These are phyloP conservation scores for Agrostemma githago DNA, from an alignment of 148 eudicot species.

Conservation along the genomic window DNA sequence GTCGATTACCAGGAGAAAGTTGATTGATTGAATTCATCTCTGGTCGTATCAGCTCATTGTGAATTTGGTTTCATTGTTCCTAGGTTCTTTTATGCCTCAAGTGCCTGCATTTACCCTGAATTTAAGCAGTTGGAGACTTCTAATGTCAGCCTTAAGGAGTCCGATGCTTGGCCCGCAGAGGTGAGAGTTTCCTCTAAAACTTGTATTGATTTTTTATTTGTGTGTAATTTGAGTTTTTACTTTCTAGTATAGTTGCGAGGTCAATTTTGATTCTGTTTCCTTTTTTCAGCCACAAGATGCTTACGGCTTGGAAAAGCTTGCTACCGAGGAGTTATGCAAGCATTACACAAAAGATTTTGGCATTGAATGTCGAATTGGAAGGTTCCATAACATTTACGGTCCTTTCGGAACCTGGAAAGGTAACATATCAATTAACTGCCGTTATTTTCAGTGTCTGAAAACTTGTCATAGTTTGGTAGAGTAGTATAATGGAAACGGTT, in stretches of 20 bases:
- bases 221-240: not conserved
- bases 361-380: constrained; percentile 48
- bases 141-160: constrained; percentile 49
- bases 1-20: not conserved
- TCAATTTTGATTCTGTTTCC: not conserved
- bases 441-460: not conserved
- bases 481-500: not conserved
- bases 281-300: constrained; percentile 51
- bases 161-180: constrained; percentile 66
- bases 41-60: not conserved
- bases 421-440: constrained; percentile 4
- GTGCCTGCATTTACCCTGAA: constrained; percentile 59
- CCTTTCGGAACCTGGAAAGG: constrained; percentile 59
- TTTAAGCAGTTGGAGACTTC: constrained; percentile 53
- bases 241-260: not conserved
- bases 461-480: not conserved
- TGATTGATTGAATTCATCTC: not conserved
- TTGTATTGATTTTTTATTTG: not conserved
- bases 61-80: constrained; percentile 1
- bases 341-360: constrained; percentile 54
- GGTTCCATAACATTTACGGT: constrained; percentile 54
- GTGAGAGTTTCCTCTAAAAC: constrained; percentile 9
- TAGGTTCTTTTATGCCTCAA: constrained; percentile 59
- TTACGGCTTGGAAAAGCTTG: constrained; percentile 57
- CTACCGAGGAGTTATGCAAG: constrained; percentile 56